phyloP scores from a whole-genome alignment of 164 flowering plant species.

The Annona cherimola region DNA sequence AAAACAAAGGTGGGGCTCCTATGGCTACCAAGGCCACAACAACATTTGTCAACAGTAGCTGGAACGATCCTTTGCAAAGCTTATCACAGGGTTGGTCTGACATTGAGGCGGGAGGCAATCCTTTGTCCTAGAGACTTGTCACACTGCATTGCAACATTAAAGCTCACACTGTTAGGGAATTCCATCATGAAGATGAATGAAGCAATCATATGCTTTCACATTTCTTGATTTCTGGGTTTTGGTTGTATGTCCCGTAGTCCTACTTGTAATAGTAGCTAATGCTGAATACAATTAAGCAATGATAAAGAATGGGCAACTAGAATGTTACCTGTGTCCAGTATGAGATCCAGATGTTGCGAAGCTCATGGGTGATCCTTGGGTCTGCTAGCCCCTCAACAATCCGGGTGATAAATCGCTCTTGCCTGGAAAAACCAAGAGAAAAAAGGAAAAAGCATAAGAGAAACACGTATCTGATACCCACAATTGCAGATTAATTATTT shows the following conservation, averaged over 20 bases:
- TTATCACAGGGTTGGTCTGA: slow-evolving; percentile 60
- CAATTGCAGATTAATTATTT: neutral
- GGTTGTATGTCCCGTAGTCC: neutral
- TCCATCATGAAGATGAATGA: too few relatives aligned
- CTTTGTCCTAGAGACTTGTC: slow-evolving; percentile 84
- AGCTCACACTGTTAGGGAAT: neutral
- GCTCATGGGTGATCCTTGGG: slow-evolving; percentile 80
- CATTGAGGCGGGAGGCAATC: slow-evolving; percentile 71
- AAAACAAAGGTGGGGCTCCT: neutral
- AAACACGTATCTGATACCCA: neutral
- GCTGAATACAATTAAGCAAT: neutral
- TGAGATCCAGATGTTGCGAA: slow-evolving; percentile 79
- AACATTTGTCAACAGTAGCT: neutral
- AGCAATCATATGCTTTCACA: neutral
- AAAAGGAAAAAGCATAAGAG: neutral
- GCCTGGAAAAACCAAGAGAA: slow-evolving; percentile 37
- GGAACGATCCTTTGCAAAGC: neutral
- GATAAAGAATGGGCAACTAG: too few relatives aligned
- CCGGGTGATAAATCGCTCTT: slow-evolving; percentile 66
- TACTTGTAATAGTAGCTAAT: neutral
- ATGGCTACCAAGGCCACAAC: neutral
- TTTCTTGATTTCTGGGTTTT: too few relatives aligned
- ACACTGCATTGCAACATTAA: slow-evolving; percentile 38
- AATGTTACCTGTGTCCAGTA: slow-evolving; percentile 82
- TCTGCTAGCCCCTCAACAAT: slow-evolving; percentile 71